Base-by-base conservation (phyloP, 1,284 basidiomycete species). In the Pseudozyma flocculosa region DNA sequence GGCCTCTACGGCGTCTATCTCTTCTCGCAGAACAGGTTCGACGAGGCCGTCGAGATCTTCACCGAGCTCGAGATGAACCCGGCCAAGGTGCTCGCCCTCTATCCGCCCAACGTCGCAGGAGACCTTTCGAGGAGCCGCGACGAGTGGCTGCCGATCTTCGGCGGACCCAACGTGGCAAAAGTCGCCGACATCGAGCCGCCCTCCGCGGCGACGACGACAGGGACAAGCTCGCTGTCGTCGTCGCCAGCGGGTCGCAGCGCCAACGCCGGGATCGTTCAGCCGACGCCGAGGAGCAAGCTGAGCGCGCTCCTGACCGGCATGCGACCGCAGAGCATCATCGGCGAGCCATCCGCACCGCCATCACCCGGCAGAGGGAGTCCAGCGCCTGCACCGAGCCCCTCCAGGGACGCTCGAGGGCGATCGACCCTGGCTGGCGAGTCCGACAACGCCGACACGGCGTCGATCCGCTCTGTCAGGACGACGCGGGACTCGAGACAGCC, bases 1-100 rank as follows among this genome's bases (percentile, higher is more conserved):
- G 29, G 85, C 87, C 57, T 73, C 4, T 63, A 66, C 38, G 92
- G 90, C 0, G 85, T 95, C 0, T 82, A 87, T 0, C 84, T 88
- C 48, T 92, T 94, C 78, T 84, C 84, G 3, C 80, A 82, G 8
- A 83, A 83, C 15, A 82, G 86, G 48, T 92, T 84, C 67, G 86
- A 88, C 57, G 80, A 82, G 15, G 93, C 94, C 0, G 87, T 97
- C 50, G 88, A 94, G 72, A 84, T 86, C 0, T 94, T 98, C 76
- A 85, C 93, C 45, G 85, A 88, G 39, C 85, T 94, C 40, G 88
- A 97, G 64, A 83, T 91, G 60, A 94, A 95, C 71, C 94, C 94
- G 0, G 90, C 92, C 2, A 90, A 93, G 72, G 90, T 98, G 1
- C 84, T 98, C 14, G 88, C 92, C 1, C 81, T 97, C 4, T 98